phyloP scores from a whole-genome alignment of 306 rosid species.

The Glycine tomentella region DNA sequence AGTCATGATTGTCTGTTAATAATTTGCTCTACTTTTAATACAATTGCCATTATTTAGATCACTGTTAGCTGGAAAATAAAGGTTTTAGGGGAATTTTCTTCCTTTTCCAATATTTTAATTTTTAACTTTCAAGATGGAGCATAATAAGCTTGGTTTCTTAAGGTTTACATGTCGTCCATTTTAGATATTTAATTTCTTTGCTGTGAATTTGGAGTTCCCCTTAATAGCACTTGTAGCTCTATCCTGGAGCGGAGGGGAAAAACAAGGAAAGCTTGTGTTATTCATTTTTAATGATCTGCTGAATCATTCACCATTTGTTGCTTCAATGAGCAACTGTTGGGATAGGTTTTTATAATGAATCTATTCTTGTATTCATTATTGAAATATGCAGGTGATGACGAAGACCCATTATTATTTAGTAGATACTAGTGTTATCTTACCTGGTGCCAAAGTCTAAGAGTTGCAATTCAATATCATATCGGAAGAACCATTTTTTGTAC shows the following conservation, averaged over 20 bases:
- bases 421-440: slow-evolving; percentile 72
- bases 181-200: slow-evolving; percentile 19
- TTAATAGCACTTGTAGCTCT: slow-evolving; percentile 10
- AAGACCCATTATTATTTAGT: slow-evolving; percentile 94
- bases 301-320: slow-evolving; percentile 20
- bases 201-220: slow-evolving; percentile 26
- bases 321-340: slow-evolving; percentile 30
- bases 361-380: slow-evolving; percentile 14
- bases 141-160: slow-evolving; percentile 34
- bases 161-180: neutral
- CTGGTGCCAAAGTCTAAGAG: slow-evolving; percentile 94
- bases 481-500: slow-evolving; percentile 76
- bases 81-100: slow-evolving; percentile 15
- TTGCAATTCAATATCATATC: slow-evolving; percentile 84
- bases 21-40: slow-evolving; percentile 19
- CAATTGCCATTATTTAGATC: slow-evolving; percentile 28
- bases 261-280: slow-evolving; percentile 27
- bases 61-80: slow-evolving; percentile 7
- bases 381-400: slow-evolving; percentile 84
- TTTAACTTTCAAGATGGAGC: slow-evolving; percentile 33
- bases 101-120: slow-evolving; percentile 37
- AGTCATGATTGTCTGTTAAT: slow-evolving; percentile 14
- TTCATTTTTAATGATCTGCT: slow-evolving; percentile 21
- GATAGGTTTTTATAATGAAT: slow-evolving; percentile 22
- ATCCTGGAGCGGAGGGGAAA: neutral